Evolutionary conservation across 2,329 filamentous ascomycete genomes (phyloP).

Genomic region (Epichloe elymi): DNA sequence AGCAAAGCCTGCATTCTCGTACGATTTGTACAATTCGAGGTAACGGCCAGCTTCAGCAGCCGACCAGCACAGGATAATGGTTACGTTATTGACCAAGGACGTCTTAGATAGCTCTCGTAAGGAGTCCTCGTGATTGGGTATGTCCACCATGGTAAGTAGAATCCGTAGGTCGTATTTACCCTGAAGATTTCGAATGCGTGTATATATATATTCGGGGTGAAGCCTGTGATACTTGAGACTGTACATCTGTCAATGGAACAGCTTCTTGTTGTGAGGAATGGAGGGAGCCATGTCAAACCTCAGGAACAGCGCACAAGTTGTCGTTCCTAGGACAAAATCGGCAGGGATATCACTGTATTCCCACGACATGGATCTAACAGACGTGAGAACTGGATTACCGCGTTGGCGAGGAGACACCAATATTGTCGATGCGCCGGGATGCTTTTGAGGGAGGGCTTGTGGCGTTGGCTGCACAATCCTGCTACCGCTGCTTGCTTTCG

Average conservation of each 20-base stretch:
- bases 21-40: conserved; percentile 87
- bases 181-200: conserved; percentile 70
- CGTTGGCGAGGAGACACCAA: conserved; percentile 86
- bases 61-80: conserved; percentile 86
- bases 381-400: conserved; percentile 81
- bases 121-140: conserved; percentile 82
- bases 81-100: conserved; percentile 82
- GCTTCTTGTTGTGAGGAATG: background rate
- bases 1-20: conserved; percentile 68
- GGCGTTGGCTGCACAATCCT: conserved; percentile 79
- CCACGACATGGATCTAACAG: conserved; percentile 75
- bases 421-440: conserved; percentile 62
- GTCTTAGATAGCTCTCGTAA: conserved; percentile 87
- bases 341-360: conserved; percentile 95
- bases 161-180: conserved; percentile 80
- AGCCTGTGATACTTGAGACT: conserved; percentile 92
- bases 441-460: conserved; percentile 59
- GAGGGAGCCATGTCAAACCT: conserved; percentile 26
- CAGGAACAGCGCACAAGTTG: conserved; percentile 83
- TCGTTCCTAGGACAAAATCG: conserved; percentile 78
- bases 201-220: conserved; percentile 96
- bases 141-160: conserved; percentile 84
- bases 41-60: conserved; percentile 89
- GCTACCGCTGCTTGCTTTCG: conserved; percentile 16
- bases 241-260: background rate